Base-by-base conservation (phyloP, 2,329 filamentous ascomycete species). In the Cercospora zeae-maydis region DNA sequence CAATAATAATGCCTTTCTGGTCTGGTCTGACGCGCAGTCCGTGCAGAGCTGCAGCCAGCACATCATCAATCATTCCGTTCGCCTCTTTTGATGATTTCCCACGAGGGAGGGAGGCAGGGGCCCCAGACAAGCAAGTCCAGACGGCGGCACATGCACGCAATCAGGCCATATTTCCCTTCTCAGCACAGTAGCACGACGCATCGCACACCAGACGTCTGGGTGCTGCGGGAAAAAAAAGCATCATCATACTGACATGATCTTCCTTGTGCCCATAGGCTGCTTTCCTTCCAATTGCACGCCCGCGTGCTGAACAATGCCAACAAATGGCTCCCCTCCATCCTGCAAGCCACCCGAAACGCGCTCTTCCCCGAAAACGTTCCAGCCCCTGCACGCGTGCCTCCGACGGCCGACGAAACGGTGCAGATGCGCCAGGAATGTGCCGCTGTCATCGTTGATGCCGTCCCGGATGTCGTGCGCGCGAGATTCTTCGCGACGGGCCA, bases 361-460 rank as follows among this genome's bases (percentile, higher is more conserved):
- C 81, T 98, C 61, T 98, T 97, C 75, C 93, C 95, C 69, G 89
- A 91, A 78, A 96, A 96, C 77, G 82, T 85, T 70, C 87, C 89
- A 65, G 88, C 87, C 6, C 24, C 24, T 27, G 24, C 24, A 27
- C 24, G 24, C 24, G 24, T 27, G 24, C 83, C 86, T 58, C 83
- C 88, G 57, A 86, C 88, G 63, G 81, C 82, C 54, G 81, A 86
- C 59, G 80, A 85, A 70, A 84, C 86, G 71, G 79, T 86, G 67
- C 80, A 79, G 57, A 86, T 92, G 71, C 86, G 86, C 71, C 82
- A 82, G 70, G 85, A 83, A 75, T 89, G 89, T 77, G 89, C 89
- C 75, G 81, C 81, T 65, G 82, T 86, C 52, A 74, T 86, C 56
- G 71, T 83, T 58, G 76, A 75, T 27, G 73, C 80, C 31, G 65